Evolutionary conservation across 805 yeast species (phyloP).

Genomic region (Pichia pseudocactophila): DNA sequence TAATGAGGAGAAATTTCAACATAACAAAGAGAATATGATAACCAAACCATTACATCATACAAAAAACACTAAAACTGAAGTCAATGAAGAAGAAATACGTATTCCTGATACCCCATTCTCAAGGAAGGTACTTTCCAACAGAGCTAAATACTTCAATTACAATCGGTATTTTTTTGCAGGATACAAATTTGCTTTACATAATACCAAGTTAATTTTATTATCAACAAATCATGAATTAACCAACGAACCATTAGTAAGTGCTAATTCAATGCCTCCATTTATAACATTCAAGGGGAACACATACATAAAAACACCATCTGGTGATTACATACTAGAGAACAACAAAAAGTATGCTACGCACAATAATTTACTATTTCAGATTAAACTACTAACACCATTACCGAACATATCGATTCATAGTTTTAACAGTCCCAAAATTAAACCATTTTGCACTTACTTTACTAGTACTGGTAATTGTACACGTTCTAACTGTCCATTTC

Average conservation of each 20-base stretch:
- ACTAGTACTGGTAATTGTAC: constrained; percentile 38
- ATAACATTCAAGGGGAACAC: constrained; percentile 12
- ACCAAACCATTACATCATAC: neutral
- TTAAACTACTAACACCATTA: neutral
- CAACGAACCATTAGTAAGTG: constrained; percentile 10
- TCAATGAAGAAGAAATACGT: neutral
- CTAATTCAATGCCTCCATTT: constrained; percentile 16
- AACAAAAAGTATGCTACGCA: neutral
- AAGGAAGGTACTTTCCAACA: constrained; percentile 21
- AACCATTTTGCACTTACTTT: constrained; percentile 19
- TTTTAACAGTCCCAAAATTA: neutral
- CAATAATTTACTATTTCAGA: neutral
- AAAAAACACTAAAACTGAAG: neutral
- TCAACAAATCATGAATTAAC: constrained; percentile 16
- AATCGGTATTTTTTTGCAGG: constrained; percentile 38
- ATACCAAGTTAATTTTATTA: constrained; percentile 33
- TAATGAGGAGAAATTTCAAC: neutral
- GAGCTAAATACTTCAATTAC: constrained; percentile 32
- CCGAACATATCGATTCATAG: neutral
- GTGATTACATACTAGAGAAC: constrained; percentile 16
- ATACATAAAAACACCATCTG: constrained; percentile 18
- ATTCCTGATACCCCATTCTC: neutral
- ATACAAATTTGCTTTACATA: constrained; percentile 34
- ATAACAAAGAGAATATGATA: neutral
- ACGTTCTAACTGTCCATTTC: constrained; percentile 45